These are phyloP conservation scores for Termitomyces sp. DNA, from an alignment of 768 basidiomycete genomes.

Conservation along the genomic window DNA sequence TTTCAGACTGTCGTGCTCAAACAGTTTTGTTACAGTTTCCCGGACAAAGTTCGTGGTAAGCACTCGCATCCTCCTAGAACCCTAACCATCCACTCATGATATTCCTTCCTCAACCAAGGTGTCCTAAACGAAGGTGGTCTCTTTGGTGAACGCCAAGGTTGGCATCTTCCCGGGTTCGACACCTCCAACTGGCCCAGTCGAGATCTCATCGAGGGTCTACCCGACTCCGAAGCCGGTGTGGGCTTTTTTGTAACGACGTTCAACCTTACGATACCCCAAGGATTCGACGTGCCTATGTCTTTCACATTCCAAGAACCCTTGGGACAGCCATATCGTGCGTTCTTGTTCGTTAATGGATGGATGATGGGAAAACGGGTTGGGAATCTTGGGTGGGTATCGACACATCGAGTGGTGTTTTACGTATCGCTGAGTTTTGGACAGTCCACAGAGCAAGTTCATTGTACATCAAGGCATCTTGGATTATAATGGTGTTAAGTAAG, in stretches of 20 bases:
- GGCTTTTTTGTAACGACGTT: slow-evolving; percentile 84
- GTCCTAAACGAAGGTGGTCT: slow-evolving; percentile 73
- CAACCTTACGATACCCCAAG: slow-evolving; percentile 54
- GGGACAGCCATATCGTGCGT: slow-evolving; percentile 67
- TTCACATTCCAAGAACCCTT: slow-evolving; percentile 65
- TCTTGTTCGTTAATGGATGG: slow-evolving; percentile 85
- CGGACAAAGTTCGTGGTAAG: slow-evolving; percentile 59
- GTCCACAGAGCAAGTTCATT: slow-evolving; percentile 80
- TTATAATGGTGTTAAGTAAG: slow-evolving; percentile 70
- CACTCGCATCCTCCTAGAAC: neutral
- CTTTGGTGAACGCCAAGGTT: slow-evolving; percentile 68
- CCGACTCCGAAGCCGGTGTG: slow-evolving; percentile 58
- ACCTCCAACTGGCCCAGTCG: slow-evolving; percentile 58
- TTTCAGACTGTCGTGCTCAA: slow-evolving; percentile 2
- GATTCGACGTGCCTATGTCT: slow-evolving; percentile 67
- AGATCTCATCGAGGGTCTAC: slow-evolving; percentile 58
- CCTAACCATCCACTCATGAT: neutral
- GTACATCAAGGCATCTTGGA: slow-evolving; percentile 81
- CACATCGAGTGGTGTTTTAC: neutral
- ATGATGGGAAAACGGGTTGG: slow-evolving; percentile 82
- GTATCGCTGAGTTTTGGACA: slow-evolving; percentile 23
- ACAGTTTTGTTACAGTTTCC: slow-evolving; percentile 48
- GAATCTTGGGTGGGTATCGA: slow-evolving; percentile 57
- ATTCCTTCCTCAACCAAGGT: slow-evolving; percentile 26
- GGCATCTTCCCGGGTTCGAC: slow-evolving; percentile 75